phyloP scores from a whole-genome alignment of 1,284 basidiomycete genomes.

The Thecaphora thlaspeos region DNA sequence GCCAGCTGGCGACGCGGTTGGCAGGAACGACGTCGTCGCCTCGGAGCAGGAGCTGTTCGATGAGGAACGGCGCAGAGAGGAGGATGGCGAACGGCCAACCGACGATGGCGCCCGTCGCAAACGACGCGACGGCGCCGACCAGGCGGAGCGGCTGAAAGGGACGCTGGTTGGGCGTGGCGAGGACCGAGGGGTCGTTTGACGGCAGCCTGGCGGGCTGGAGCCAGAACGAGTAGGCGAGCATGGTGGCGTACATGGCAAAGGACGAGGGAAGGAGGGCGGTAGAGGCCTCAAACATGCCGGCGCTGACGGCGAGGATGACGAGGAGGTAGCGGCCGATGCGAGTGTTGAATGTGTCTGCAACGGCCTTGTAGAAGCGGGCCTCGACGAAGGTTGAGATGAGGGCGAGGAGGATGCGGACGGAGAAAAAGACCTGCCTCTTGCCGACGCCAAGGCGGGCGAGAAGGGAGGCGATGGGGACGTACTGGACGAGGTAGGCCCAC shows the following conservation, averaged over 20 bases:
- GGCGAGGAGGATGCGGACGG: conserved; percentile 76
- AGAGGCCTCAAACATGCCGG: conserved; percentile 91
- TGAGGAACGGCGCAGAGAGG: conserved; percentile 80
- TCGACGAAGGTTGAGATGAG: conserved; percentile 75
- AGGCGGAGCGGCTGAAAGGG: conserved; percentile 42
- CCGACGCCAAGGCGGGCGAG: conserved; percentile 17
- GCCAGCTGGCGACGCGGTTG: conserved; percentile 9
- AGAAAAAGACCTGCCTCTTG: conserved; percentile 82
- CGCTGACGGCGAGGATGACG: conserved; percentile 77
- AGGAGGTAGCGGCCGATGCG: conserved; percentile 87
- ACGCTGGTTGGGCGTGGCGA: conserved; percentile 22
- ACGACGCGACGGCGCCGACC: conserved; percentile 67
- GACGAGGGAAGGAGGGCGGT: conserved; percentile 72
- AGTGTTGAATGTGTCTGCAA: conserved; percentile 79
- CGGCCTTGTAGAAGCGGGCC: conserved; percentile 77
- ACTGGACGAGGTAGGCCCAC: conserved; percentile 81
- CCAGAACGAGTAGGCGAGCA: conserved; percentile 75
- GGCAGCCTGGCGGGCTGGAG: conserved; percentile 66
- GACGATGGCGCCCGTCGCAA: conserved; percentile 80
- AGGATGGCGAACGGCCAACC: conserved; percentile 95
- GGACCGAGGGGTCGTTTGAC: conserved; percentile 15
- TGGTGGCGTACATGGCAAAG: conserved; percentile 88
- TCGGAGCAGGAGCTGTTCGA: conserved; percentile 82
- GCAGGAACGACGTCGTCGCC: conserved; percentile 61
- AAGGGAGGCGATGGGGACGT: conserved; percentile 15